Conservation (phyloP, 495 filamentous ascomycete genomes). For the Hyaloscypha finlandica region DNA sequence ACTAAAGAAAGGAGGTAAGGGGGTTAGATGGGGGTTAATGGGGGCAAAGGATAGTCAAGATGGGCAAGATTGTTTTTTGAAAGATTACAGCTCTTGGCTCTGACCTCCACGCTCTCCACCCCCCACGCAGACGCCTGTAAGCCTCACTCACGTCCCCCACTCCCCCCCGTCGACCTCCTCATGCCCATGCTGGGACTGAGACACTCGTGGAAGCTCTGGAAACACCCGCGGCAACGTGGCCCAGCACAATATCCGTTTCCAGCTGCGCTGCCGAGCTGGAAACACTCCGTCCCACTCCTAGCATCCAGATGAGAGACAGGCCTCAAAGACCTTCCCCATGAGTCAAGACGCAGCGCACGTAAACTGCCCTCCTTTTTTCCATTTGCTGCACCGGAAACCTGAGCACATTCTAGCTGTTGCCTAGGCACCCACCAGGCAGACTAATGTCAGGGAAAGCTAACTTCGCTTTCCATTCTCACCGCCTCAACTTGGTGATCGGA, state of each 20-base stretch:
- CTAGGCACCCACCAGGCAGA: too few relatives aligned
- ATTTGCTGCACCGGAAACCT: background rate
- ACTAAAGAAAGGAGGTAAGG: background rate
- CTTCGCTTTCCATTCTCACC: background rate
- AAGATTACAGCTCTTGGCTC: background rate
- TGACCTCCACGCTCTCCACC: background rate
- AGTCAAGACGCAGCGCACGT: background rate
- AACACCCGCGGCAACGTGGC: background rate
- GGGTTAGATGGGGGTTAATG: background rate
- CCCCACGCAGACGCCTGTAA: background rate
- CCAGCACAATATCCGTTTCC: background rate
- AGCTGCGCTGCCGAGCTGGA: background rate
- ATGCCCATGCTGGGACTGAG: background rate
- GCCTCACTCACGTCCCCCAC: background rate
- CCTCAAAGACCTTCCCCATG: background rate
- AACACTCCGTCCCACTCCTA: background rate
- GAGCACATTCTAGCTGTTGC: too few relatives aligned
- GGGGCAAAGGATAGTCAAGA: background rate
- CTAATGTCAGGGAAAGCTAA: background rate
- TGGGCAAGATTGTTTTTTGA: background rate
- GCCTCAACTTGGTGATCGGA: background rate
- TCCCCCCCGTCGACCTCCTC: background rate
- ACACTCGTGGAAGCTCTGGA: constrained; percentile 6
- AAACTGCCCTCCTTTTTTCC: background rate
- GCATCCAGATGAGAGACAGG: too few relatives aligned